Evolutionary conservation across 495 filamentous ascomycete genomes (phyloP).

Genomic region (Penicillium paradoxum): DNA sequence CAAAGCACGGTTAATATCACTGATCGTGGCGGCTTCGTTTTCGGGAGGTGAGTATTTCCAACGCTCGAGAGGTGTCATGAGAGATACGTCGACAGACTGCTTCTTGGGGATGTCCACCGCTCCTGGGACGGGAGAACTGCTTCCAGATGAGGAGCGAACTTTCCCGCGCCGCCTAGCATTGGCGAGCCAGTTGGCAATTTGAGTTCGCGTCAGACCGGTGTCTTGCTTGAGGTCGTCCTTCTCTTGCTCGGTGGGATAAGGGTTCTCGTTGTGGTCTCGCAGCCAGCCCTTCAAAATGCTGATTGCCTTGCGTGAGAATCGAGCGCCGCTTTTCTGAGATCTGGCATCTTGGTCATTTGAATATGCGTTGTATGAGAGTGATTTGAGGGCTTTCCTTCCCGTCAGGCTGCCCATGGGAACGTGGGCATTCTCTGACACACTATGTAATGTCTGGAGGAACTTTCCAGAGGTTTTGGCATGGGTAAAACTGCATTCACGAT

Average conservation of each 20-base stretch:
- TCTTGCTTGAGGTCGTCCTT: conserved; percentile 66
- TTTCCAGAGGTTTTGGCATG: conserved; percentile 41
- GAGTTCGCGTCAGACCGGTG: conserved; percentile 69
- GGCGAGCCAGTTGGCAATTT: conserved; percentile 83
- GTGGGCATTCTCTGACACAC: conserved; percentile 45
- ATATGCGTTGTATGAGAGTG: conserved; percentile 32
- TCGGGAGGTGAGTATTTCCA: conserved; percentile 85
- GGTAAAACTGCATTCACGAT: conserved; percentile 68
- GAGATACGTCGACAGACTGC: conserved; percentile 44
- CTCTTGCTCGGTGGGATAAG: conserved; percentile 77
- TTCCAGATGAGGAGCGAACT: conserved; percentile 54
- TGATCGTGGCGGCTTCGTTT: conserved; percentile 76
- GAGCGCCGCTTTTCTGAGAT: conserved; percentile 53
- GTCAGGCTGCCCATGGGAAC: conserved; percentile 33
- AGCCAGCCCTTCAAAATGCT: conserved; percentile 77
- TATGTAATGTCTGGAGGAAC: conserved; percentile 48
- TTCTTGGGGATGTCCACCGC: conserved; percentile 62
- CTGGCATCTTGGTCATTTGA: conserved; percentile 36
- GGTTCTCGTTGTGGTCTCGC: conserved; percentile 64
- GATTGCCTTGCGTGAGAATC: conserved; percentile 68
- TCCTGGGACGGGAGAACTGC: conserved; percentile 53
- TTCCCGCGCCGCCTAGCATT: conserved; percentile 78
- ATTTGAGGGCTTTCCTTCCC: conserved; percentile 38
- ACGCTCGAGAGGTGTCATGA: conserved; percentile 78
- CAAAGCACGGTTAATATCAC: conserved; percentile 73